Evolutionary conservation across 208 protist species (phyloP).

Genomic region (Crithidia bombi): DNA sequence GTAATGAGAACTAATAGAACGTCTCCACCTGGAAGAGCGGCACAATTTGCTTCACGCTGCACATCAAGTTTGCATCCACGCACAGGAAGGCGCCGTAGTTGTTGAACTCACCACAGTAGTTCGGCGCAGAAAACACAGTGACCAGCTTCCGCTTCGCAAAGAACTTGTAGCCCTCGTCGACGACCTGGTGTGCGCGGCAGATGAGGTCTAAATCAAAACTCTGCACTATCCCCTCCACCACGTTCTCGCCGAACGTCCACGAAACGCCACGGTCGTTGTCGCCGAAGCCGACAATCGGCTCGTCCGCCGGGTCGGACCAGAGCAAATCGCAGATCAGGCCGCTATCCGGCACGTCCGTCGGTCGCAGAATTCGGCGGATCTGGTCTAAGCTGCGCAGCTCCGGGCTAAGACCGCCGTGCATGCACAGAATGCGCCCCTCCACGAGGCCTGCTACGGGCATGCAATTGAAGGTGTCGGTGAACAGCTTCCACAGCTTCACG

Average conservation of each 20-base stretch:
- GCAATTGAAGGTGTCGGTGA: slow-evolving; percentile 90
- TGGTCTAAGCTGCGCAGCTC: slow-evolving; percentile 57
- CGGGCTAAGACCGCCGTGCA: slow-evolving; percentile 86
- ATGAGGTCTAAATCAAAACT: slow-evolving; percentile 98
- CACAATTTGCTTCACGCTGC: slow-evolving; percentile 54
- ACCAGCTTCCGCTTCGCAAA: slow-evolving; percentile 59
- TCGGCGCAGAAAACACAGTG: slow-evolving; percentile 87
- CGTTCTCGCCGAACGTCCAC: slow-evolving; percentile 81
- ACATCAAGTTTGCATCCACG: slow-evolving; percentile 90
- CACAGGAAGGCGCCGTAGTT: slow-evolving; percentile 78
- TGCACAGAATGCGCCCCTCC: slow-evolving; percentile 69
- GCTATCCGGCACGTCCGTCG: slow-evolving; percentile 49
- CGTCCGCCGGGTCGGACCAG: slow-evolving; percentile 99
- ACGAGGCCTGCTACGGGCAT: slow-evolving; percentile 84
- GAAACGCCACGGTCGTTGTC: slow-evolving; percentile 80
- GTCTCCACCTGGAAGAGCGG: slow-evolving; percentile 54
- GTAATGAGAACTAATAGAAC: slow-evolving; percentile 5
- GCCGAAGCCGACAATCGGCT: slow-evolving; percentile 50
- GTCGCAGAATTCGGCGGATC: slow-evolving; percentile 61
- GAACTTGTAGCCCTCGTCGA: slow-evolving; percentile 90
- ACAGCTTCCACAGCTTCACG: slow-evolving; percentile 82
- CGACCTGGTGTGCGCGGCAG: slow-evolving; percentile 95
- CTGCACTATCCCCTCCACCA: slow-evolving; percentile 88
- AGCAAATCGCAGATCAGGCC: slow-evolving; percentile 98
- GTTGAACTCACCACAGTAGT: slow-evolving; percentile 84